A percentile compares a stretch with the other conserved stretches of the same genome.
Evolutionary conservation across 768 basidiomycete genomes (phyloP).

Genomic region (Strobilomyces confusus): DNA sequence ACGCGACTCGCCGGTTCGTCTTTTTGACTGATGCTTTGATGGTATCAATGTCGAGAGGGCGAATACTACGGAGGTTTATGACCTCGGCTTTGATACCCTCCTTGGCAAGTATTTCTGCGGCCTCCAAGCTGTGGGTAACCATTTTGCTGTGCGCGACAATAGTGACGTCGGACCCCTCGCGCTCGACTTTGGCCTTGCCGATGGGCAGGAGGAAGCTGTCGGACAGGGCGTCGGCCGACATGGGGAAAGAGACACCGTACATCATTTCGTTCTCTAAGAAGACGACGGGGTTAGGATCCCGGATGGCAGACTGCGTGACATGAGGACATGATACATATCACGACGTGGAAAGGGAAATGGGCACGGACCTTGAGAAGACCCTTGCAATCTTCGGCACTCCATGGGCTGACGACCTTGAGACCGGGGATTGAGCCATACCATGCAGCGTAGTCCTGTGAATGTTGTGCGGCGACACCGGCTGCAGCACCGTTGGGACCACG

Average conservation of each 20-base stretch:
- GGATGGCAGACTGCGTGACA: constrained; percentile 75
- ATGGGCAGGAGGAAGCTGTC: constrained; percentile 94
- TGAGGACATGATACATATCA: background rate
- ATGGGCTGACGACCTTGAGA: constrained; percentile 96
- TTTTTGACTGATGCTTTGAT: constrained; percentile 98
- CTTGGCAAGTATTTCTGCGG: constrained; percentile 88
- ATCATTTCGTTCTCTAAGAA: constrained; percentile 99
- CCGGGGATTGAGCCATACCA: constrained; percentile 95
- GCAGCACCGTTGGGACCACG: constrained; percentile 99
- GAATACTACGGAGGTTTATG: constrained; percentile 93
- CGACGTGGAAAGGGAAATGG: background rate
- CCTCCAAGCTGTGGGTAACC: constrained; percentile 93
- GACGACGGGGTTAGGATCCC: constrained; percentile 97
- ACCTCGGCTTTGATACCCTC: constrained; percentile 98
- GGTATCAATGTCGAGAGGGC: constrained; percentile 96
- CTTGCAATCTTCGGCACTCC: constrained; percentile 98
- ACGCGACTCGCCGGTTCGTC: constrained; percentile 74
- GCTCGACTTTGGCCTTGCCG: constrained; percentile 96
- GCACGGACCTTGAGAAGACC: constrained; percentile 84
- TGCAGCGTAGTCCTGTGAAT: constrained; percentile 95
- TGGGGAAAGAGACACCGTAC: constrained; percentile 96
- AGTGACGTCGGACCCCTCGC: constrained; percentile 88
- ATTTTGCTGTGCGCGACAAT: constrained; percentile 98
- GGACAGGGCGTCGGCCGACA: constrained; percentile 92
- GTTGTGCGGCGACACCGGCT: constrained; percentile 93